A percentile compares a stretch with the other conserved stretches of the same genome.
phyloP scores from a whole-genome alignment of 768 basidiomycete genomes.

The Boletus coccyginus region DNA sequence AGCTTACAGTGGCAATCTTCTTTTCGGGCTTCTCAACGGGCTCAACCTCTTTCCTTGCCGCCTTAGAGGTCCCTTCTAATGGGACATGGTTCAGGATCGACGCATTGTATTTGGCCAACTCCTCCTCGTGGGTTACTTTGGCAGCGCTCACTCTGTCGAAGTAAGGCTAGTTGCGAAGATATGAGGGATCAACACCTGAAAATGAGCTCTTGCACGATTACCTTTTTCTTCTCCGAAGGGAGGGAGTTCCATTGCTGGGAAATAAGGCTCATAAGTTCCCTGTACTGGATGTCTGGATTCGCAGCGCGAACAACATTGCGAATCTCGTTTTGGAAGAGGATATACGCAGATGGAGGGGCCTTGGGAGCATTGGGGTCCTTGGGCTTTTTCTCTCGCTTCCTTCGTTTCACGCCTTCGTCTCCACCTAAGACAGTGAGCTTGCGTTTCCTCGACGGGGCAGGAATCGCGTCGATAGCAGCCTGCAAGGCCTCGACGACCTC shows the following conservation, averaged over 20 bases:
- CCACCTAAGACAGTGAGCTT: slow-evolving; percentile 36
- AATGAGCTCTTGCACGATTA: slow-evolving; percentile 36
- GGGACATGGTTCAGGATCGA: slow-evolving; percentile 48
- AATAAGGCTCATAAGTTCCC: slow-evolving; percentile 71
- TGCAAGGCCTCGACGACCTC: slow-evolving; percentile 29
- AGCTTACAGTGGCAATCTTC: slow-evolving; percentile 23
- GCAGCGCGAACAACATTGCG: slow-evolving; percentile 67
- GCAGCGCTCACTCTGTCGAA: slow-evolving; percentile 47
- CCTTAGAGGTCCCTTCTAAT: slow-evolving; percentile 43
- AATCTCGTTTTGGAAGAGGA: slow-evolving; percentile 91
- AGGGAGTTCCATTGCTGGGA: slow-evolving; percentile 73
- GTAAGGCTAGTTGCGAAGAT: slow-evolving; percentile 24
- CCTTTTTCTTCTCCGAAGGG: slow-evolving; percentile 68
- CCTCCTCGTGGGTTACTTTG: slow-evolving; percentile 62
- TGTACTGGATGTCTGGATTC: slow-evolving; percentile 62
- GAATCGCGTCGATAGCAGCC: slow-evolving; percentile 30
- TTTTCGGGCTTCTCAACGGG: slow-evolving; percentile 27
- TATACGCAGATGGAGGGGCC: slow-evolving; percentile 88
- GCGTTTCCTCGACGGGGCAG: slow-evolving; percentile 47
- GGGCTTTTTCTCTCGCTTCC: slow-evolving; percentile 51
- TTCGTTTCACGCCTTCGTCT: slow-evolving; percentile 38
- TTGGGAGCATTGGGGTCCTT: slow-evolving; percentile 95
- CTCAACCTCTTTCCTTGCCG: slow-evolving; percentile 23
- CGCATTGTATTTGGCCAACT: slow-evolving; percentile 65
- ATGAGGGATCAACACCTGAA: background rate